A percentile compares a stretch with the other conserved stretches of the same genome.
Evolutionary conservation across 805 yeast species (phyloP).

Genomic region (Wickerhamomyces queroliae): DNA sequence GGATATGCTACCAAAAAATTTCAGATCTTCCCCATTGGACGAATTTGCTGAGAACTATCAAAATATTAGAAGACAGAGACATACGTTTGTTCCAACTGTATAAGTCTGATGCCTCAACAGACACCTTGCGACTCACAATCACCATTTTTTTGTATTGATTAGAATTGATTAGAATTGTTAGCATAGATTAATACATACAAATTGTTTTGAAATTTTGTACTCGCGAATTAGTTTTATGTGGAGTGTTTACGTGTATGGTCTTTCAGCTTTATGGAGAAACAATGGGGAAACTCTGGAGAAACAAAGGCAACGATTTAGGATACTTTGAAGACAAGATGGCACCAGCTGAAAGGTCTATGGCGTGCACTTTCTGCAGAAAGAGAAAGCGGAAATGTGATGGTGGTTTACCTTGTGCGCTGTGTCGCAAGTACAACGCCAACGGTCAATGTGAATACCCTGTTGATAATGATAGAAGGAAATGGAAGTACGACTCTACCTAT

Average conservation of each 20-base stretch:
- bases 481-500: slow-evolving; percentile 26
- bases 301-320: background rate
- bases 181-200: too few species aligned
- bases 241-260: too few species aligned
- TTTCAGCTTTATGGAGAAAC: slow-evolving; percentile 3
- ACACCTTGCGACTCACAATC: too few species aligned
- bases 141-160: too few species aligned
- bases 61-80: background rate
- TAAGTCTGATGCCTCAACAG: too few species aligned
- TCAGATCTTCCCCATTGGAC: background rate
- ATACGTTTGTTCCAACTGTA: background rate
- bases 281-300: background rate
- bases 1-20: slow-evolving; percentile 1
- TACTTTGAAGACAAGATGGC: background rate
- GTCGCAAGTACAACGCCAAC: slow-evolving; percentile 2
- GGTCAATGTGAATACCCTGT: slow-evolving; percentile 19
- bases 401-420: slow-evolving; percentile 6
- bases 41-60: background rate
- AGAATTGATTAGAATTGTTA: too few species aligned
- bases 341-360: slow-evolving; percentile 2
- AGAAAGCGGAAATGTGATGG: slow-evolving; percentile 15
- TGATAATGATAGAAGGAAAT: slow-evolving; percentile 22
- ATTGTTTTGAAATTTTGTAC: too few species aligned
- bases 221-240: too few species aligned
- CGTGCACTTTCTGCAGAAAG: slow-evolving; percentile 12